phyloP scores from a whole-genome alignment of 2,329 filamentous ascomycete species.

The Dryadomyces sulphureus region DNA sequence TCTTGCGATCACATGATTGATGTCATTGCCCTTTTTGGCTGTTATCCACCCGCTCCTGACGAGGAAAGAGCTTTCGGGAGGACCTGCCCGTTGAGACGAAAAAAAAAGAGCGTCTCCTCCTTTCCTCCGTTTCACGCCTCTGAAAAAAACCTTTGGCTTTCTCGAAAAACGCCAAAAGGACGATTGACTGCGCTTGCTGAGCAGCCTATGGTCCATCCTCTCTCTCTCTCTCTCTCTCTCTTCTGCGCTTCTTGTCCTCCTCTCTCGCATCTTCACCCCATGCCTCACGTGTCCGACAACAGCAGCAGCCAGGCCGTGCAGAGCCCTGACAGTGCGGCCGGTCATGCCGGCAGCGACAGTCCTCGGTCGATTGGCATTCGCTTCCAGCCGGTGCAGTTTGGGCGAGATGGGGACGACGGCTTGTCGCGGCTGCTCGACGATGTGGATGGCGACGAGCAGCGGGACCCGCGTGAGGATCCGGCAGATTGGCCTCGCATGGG shows the following conservation, averaged over 20 bases:
- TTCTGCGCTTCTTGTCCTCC: too few relatives aligned
- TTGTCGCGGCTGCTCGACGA: conserved; percentile 4
- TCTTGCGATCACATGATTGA: not conserved
- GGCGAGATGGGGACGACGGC: not conserved
- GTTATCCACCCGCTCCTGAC: not conserved
- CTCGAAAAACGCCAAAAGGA: too few relatives aligned
- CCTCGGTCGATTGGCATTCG: conserved; percentile 3
- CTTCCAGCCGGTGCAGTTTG: conserved; percentile 9
- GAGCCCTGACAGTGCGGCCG: not conserved
- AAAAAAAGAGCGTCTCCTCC: not conserved
- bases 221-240: too few relatives aligned
- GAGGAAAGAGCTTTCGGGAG: not conserved
- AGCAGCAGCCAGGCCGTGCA: too few relatives aligned
- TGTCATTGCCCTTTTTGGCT: not conserved
- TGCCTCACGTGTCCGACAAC: not conserved
- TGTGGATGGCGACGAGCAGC: conserved; percentile 3
- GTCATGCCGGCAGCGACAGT: conserved; percentile 6
- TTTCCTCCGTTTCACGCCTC: too few relatives aligned
- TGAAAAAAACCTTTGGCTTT: too few relatives aligned
- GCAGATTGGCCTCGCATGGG: conserved; percentile 5
- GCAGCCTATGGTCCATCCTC: too few relatives aligned
- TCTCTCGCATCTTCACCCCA: too few relatives aligned
- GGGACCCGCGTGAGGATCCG: conserved; percentile 4
- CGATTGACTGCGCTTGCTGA: too few relatives aligned
- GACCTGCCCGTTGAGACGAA: not conserved